Evolutionary conservation across 164 flowering plant genomes (phyloP).

Genomic region (Dillenia turbinata): DNA sequence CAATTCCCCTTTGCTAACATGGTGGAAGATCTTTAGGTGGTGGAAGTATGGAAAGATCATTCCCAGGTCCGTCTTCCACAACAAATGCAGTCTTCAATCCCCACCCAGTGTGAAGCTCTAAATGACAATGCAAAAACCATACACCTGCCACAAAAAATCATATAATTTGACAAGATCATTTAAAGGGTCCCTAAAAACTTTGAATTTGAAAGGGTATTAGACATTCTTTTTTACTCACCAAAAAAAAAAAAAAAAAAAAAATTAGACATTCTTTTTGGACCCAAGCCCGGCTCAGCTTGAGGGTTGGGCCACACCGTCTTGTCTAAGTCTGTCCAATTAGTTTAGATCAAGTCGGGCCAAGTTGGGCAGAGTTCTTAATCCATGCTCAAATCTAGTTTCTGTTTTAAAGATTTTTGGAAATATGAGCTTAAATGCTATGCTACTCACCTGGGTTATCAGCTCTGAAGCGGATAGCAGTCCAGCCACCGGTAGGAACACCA

Average conservation of each 20-base stretch:
- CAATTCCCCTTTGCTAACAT: conserved; percentile 26
- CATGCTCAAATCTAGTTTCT: no score
- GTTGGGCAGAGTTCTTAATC: no score
- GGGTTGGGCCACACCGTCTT: no score
- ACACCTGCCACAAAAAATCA: conserved; percentile 34
- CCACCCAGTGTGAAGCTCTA: conserved; percentile 69
- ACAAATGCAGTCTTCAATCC: conserved; percentile 61
- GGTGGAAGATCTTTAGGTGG: conserved; percentile 74
- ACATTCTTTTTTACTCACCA: no score
- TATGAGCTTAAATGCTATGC: background rate
- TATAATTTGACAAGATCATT: background rate
- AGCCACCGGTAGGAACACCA: conserved; percentile 72
- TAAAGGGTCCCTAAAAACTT: no score
- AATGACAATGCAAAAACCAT: conserved; percentile 73
- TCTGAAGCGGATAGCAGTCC: conserved; percentile 65
- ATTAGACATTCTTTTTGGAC: no score
- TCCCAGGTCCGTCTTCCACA: conserved; percentile 49
- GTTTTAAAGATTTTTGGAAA: no score
- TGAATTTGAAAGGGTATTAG: no score
- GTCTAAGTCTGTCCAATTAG: no score
- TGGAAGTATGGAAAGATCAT: conserved; percentile 39
- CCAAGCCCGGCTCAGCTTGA: no score
- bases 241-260: no score
- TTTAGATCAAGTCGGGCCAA: no score
- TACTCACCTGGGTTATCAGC: conserved; percentile 70